These are phyloP conservation scores for Apiotrichum montevideense DNA, from an alignment of 1,284 basidiomycete genomes.

Conservation along the genomic window DNA sequence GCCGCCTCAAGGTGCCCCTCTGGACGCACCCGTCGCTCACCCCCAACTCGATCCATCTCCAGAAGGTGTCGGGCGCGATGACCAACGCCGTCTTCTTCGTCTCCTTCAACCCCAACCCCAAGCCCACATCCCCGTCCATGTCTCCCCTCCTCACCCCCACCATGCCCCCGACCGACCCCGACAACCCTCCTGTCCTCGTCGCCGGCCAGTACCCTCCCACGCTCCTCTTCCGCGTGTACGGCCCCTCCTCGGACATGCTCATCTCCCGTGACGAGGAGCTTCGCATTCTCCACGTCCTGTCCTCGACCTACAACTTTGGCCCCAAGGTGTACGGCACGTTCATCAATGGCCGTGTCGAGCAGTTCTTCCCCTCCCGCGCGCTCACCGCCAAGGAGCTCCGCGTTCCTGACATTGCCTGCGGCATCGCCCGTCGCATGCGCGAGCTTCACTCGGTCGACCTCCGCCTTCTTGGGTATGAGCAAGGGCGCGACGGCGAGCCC, in stretches of 20 bases:
- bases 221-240: slow-evolving; percentile 80
- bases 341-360: slow-evolving; percentile 83
- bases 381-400: slow-evolving; percentile 70
- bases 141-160: slow-evolving; percentile 45
- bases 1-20: slow-evolving; percentile 34
- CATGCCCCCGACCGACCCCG: slow-evolving; percentile 37
- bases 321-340: slow-evolving; percentile 88
- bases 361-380: slow-evolving; percentile 82
- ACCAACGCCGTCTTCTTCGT: slow-evolving; percentile 95
- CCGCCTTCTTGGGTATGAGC: slow-evolving; percentile 53
- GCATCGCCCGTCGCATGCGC: slow-evolving; percentile 84
- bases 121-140: slow-evolving; percentile 40
- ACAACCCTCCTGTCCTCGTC: slow-evolving; percentile 26
- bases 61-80: slow-evolving; percentile 80
- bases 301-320: slow-evolving; percentile 78
- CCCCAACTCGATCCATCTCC: slow-evolving; percentile 56
- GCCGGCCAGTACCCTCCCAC: slow-evolving; percentile 53
- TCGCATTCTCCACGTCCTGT: slow-evolving; percentile 77
- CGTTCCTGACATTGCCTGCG: slow-evolving; percentile 64
- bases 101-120: slow-evolving; percentile 49
- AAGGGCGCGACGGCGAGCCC: slow-evolving; percentile 54
- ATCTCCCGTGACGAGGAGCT: slow-evolving; percentile 80
- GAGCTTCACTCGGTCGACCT: slow-evolving; percentile 88
- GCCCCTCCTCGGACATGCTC: slow-evolving; percentile 72
- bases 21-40: slow-evolving; percentile 46